Evolutionary conservation across 306 rosid species (phyloP).

Genomic region (Ochetophila trinervis): DNA sequence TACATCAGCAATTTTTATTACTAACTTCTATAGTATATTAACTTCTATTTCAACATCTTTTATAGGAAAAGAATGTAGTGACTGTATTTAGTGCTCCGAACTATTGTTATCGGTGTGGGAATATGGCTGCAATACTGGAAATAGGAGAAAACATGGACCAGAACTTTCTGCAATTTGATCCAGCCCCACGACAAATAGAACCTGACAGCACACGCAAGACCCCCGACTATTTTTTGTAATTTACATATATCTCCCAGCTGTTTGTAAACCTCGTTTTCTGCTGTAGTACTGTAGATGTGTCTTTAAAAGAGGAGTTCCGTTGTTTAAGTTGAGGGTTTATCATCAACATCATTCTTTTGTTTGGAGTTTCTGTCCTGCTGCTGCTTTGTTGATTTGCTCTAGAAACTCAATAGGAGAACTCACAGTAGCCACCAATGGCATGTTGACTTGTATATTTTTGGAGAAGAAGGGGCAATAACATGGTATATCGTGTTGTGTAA

Average conservation of each 20-base stretch:
- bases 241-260: conserved; percentile 38
- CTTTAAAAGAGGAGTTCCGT: conserved; percentile 49
- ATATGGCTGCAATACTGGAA: conserved; percentile 98
- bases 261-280: conserved; percentile 61
- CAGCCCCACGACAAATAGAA: conserved; percentile 96
- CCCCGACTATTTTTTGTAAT: conserved; percentile 97
- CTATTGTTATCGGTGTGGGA: conserved; percentile 95
- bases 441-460: conserved; percentile 69
- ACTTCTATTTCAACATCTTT: conserved; percentile 27
- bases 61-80: conserved; percentile 94
- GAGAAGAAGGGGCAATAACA: conserved; percentile 65
- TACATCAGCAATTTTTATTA: conserved; percentile 2
- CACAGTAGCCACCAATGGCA: conserved; percentile 50
- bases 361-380: conserved; percentile 50
- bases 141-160: conserved; percentile 97
- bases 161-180: conserved; percentile 98
- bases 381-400: conserved; percentile 57
- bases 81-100: conserved; percentile 98
- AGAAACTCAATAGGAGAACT: conserved; percentile 55
- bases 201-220: conserved; percentile 98
- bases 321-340: conserved; percentile 56
- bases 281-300: conserved; percentile 67
- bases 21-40: neutral
- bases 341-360: conserved; percentile 77
- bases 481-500: conserved; percentile 61